Evolutionary conservation across 495 filamentous ascomycete species (phyloP).

Genomic region (Apiosordaria backusii): DNA sequence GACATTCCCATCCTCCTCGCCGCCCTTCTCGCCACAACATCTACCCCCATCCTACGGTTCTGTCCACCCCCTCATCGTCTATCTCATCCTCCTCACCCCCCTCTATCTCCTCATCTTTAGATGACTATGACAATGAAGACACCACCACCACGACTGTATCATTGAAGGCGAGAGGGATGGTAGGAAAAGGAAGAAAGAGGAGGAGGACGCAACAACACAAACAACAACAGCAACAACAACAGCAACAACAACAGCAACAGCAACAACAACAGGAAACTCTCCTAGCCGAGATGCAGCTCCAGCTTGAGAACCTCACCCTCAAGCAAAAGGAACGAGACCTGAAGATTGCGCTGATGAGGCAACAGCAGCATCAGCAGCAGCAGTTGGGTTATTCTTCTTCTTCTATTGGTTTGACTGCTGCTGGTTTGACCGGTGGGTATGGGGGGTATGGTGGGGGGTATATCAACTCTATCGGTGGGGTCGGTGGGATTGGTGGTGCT

Average conservation of each 20-base stretch:
- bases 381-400: not conserved
- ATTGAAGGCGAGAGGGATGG: too few species aligned
- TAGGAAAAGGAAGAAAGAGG: too few species aligned
- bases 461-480: not conserved
- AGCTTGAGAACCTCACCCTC: not conserved
- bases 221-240: not conserved
- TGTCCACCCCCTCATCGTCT: too few species aligned
- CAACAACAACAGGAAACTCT: not conserved
- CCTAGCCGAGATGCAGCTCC: not conserved
- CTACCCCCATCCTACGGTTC: too few species aligned
- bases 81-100: too few species aligned
- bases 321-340: not conserved
- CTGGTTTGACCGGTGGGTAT: not conserved
- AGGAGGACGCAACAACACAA: too few species aligned
- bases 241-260: not conserved
- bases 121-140: too few species aligned
- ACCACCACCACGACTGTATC: too few species aligned
- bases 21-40: too few species aligned
- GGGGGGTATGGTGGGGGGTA: not conserved
- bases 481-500: not conserved
- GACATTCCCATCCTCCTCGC: not conserved
- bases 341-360: not conserved
- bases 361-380: not conserved
- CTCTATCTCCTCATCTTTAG: too few species aligned
- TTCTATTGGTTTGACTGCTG: too few species aligned